Percentiles rank a stretch among this genome's conserved stretches.
Conservation (phyloP, 441 rosid genomes). For the Erodium trifolium region DNA sequence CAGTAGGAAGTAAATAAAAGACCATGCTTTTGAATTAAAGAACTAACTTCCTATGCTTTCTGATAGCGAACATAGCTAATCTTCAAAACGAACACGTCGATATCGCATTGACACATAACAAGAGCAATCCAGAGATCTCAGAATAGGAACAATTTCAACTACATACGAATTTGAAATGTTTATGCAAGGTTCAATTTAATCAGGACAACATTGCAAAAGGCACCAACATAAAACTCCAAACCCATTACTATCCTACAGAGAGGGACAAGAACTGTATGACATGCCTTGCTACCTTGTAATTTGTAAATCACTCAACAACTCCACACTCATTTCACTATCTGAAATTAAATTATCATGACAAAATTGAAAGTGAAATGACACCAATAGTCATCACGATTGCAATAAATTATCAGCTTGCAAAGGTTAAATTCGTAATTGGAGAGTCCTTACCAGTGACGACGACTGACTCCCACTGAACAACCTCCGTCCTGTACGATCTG, state of each 20-base stretch:
- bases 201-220: not conserved
- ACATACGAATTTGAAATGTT: not conserved
- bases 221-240: slow-evolving; percentile 1
- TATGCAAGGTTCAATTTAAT: not conserved
- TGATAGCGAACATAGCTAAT: too few species aligned
- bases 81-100: too few species aligned
- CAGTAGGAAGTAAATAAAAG: too few species aligned
- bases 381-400: not conserved
- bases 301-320: slow-evolving; percentile 5
- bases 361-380: not conserved
- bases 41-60: too few species aligned
- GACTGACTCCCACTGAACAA: slow-evolving; percentile 55
- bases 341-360: not conserved
- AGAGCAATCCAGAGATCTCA: not conserved
- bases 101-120: too few species aligned
- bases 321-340: not conserved
- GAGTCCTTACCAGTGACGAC: slow-evolving; percentile 44
- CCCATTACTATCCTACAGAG: not conserved
- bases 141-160: not conserved
- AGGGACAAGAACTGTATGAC: not conserved
- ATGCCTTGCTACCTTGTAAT: not conserved
- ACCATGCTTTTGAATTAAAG: too few species aligned
- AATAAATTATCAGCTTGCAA: not conserved
- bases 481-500: slow-evolving; percentile 66
- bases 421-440: slow-evolving; percentile 17